Percentiles rank a stretch among this genome's conserved stretches.
These are phyloP conservation scores for Corymbia citriodora DNA, from an alignment of 441 rosid genomes.

Conservation along the genomic window DNA sequence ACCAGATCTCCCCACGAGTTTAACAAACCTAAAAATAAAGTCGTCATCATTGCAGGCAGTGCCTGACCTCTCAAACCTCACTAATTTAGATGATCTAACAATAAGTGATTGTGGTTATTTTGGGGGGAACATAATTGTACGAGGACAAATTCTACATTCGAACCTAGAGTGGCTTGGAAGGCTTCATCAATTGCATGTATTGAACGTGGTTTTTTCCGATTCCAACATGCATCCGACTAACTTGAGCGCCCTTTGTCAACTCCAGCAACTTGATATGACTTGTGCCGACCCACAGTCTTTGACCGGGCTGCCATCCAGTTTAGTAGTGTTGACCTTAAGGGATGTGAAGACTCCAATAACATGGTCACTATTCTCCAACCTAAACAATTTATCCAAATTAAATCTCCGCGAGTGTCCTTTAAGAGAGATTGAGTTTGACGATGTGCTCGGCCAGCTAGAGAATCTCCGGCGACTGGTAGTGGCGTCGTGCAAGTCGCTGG, in stretches of 20 bases:
- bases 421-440: neutral
- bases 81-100: neutral
- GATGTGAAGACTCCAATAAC: neutral
- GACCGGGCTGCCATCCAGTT: neutral
- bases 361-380: neutral
- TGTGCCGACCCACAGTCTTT: neutral
- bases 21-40: neutral
- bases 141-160: neutral
- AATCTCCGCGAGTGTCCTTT: neutral
- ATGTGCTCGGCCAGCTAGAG: neutral
- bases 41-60: neutral
- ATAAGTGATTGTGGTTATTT: neutral
- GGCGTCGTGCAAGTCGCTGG: rapidly evolving
- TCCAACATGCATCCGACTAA: neutral
- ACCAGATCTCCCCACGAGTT: neutral
- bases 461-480: neutral
- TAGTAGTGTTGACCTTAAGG: neutral
- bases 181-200: neutral
- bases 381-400: too few species aligned
- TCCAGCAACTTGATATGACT: neutral
- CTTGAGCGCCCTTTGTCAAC: neutral
- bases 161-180: neutral
- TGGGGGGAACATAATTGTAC: neutral
- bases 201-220: neutral
- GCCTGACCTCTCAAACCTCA: neutral